Base-by-base conservation (phyloP, 2,329 filamentous ascomycete species). In the Phyllosticta citriasiana region DNA sequence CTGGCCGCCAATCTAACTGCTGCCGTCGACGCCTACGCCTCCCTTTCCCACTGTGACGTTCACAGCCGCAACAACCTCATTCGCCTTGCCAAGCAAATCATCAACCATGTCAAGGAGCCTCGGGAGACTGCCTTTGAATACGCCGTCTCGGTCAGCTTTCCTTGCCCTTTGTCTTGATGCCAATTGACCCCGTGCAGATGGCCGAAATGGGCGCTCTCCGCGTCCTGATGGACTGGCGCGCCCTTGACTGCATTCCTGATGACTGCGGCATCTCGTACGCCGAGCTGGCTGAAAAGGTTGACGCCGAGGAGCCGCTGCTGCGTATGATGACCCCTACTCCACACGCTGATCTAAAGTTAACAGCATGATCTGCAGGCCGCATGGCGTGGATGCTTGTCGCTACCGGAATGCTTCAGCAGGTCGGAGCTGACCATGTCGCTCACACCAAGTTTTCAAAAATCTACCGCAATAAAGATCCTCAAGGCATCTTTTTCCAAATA, bases 351-450 rank as follows among this genome's bases (percentile, higher is more conserved):
- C 16, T 47, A n/a, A 47, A 47, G 40, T 47, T 47, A 47, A n/a
- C 14, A n/a, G n/a, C 14, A 47, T 47, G 40, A 47, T n/a, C 40
- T 47, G 40, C 16, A n/a, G 40, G 40, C n/a, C 58, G 58, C 26
- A 53, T 61, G 25, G 59, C 54, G 7, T 57, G 54, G 54, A 35
- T 61, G 59, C 54, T 61, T 47, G 59, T 61, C 16, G 56, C 59
- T 24, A 61, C 59, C 19, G 55, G 47, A 7, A n/a, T 61, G 16
- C 25, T 61, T 19, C 35, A 24, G 16, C 53, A 57, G 30, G 40
- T 53, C 24, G 59, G 47, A 22, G 30, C 35, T 8, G 54, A 57
- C 35, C 54, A 53, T 33, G 59, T 60, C 8, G 59, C 59, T 12
- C 59, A 60, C 35, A 61, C 59, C 26, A 61, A 61, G 27, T 57